Evolutionary conservation across 2,329 filamentous ascomycete genomes (phyloP).

Genomic region (Talaromyces verruculosus): DNA sequence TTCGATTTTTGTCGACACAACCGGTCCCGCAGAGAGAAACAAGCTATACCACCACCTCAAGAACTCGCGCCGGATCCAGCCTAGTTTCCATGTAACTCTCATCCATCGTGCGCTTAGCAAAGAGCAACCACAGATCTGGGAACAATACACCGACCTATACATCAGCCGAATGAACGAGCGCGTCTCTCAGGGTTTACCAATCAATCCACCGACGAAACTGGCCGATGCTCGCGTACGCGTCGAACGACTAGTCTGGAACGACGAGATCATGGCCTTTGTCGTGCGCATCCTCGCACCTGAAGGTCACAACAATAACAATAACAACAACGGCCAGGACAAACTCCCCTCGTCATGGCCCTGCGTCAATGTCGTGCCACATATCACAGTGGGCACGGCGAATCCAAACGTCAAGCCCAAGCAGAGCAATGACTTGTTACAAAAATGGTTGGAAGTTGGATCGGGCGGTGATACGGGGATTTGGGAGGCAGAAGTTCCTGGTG

Average conservation of each 20-base stretch:
- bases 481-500: conserved; percentile 56
- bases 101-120: conserved; percentile 71
- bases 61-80: conserved; percentile 71
- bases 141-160: conserved; percentile 66
- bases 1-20: conserved; percentile 60
- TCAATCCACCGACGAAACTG: conserved; percentile 33
- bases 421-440: conserved; percentile 78
- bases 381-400: conserved; percentile 82
- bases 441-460: conserved; percentile 67
- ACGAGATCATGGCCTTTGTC: conserved; percentile 86
- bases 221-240: conserved; percentile 51
- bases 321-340: neutral
- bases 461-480: conserved; percentile 53
- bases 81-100: conserved; percentile 89
- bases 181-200: conserved; percentile 26
- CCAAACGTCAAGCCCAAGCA: conserved; percentile 82
- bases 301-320: neutral
- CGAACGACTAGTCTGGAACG: conserved; percentile 75
- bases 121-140: conserved; percentile 70
- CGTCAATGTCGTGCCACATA: conserved; percentile 76
- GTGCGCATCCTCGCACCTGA: conserved; percentile 60
- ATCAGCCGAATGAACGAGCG: conserved; percentile 34
- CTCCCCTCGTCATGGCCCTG: conserved; percentile 58
- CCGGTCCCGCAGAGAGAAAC: conserved; percentile 51
- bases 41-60: conserved; percentile 74